Conservation (phyloP, 179 eudicot species). For the Silene noctiflora region DNA sequence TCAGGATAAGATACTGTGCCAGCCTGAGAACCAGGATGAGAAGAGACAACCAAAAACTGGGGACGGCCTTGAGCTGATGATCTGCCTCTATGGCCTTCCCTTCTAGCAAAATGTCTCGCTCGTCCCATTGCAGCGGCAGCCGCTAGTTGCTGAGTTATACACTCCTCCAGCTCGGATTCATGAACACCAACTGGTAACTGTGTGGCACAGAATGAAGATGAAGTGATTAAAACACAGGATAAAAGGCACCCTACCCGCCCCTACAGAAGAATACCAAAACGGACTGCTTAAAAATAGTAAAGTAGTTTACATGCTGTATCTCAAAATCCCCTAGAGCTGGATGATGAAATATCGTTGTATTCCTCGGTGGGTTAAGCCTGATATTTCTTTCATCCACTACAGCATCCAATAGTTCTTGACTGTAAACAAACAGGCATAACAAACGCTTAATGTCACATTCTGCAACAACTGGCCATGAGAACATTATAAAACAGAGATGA, state of each 20-base stretch:
- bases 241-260: neutral
- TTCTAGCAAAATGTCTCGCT: constrained; percentile 64
- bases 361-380: constrained; percentile 69
- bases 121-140: constrained; percentile 98
- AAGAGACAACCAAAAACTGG: constrained; percentile 62
- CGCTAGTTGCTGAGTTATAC: constrained; percentile 90
- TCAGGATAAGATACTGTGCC: constrained; percentile 41
- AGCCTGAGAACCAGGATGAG: constrained; percentile 45
- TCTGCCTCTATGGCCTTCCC: constrained; percentile 74
- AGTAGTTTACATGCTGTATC: constrained; percentile 67
- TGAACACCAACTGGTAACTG: constrained; percentile 71
- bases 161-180: constrained; percentile 86
- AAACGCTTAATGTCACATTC: neutral
- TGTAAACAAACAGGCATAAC: constrained; percentile 31
- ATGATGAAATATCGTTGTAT: constrained; percentile 83
- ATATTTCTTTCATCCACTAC: constrained; percentile 76
- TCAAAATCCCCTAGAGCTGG: constrained; percentile 90
- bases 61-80: constrained; percentile 69
- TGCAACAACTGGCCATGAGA: constrained; percentile 11
- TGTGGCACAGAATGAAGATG: constrained; percentile 4
- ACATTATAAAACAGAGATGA: constrained; percentile 15
- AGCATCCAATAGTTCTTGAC: constrained; percentile 92
- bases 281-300: neutral
- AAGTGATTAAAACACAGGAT: neutral
- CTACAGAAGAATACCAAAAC: neutral